These are phyloP conservation scores for Alternaria metachromatica DNA, from an alignment of 2,329 filamentous ascomycete species.

Conservation along the genomic window DNA sequence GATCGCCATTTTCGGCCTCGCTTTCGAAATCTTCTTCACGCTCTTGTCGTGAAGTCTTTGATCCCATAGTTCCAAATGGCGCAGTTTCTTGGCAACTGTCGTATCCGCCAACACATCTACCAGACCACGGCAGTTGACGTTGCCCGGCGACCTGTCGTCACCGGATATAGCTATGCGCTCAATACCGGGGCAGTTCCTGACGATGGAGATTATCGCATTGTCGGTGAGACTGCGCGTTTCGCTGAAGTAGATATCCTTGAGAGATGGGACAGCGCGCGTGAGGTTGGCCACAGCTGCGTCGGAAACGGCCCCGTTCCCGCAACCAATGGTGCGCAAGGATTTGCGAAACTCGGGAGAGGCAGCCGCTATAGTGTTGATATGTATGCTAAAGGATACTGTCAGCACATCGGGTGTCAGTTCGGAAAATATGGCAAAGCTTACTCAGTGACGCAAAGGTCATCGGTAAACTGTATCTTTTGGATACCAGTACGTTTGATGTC, in stretches of 20 bases:
- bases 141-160: not conserved
- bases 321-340: accelerated
- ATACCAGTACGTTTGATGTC: not conserved
- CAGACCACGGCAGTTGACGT: not conserved
- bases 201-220: accelerated
- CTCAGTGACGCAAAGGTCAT: not conserved
- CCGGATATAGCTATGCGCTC: not conserved
- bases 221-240: not conserved
- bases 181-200: not conserved
- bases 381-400: not conserved
- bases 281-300: not conserved
- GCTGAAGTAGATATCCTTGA: not conserved
- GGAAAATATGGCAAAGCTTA: not conserved
- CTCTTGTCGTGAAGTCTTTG: not conserved
- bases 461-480: not conserved
- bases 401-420: not conserved
- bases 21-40: not conserved
- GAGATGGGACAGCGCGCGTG: not conserved
- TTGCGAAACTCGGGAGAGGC: not conserved
- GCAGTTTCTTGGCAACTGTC: not conserved
- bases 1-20: not conserved
- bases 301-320: accelerated
- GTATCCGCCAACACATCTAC: not conserved
- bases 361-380: not conserved
- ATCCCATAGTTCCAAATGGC: not conserved